Percentiles rank a stretch among this genome's conserved stretches.
Conservation (phyloP, 2,329 filamentous ascomycete genomes). For the Fusarium beomiforme region DNA sequence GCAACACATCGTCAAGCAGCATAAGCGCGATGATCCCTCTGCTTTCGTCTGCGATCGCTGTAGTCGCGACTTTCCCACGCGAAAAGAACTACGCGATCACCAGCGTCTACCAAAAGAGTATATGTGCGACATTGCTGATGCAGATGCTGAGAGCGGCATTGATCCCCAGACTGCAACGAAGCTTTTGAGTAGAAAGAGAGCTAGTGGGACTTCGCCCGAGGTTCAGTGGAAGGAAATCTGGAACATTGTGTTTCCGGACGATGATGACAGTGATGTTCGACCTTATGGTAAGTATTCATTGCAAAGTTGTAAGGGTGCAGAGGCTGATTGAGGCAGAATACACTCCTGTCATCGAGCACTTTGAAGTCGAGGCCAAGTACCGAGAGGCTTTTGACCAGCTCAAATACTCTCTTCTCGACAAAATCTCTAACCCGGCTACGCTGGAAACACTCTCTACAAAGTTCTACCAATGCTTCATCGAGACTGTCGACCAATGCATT, state of each 20-base stretch:
- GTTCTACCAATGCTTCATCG: constrained; percentile 54
- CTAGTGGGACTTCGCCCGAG: constrained; percentile 50
- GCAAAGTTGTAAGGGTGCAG: fast-evolving
- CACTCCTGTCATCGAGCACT: constrained; percentile 54
- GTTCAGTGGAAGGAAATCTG: constrained; percentile 55
- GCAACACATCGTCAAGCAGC: constrained; percentile 56
- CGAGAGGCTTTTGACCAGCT: constrained; percentile 48
- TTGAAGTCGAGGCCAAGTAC: constrained; percentile 50
- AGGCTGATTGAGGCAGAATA: constrained; percentile 45
- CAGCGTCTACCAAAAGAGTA: constrained; percentile 53
- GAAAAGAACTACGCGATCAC: constrained; percentile 53
- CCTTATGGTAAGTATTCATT: constrained; percentile 40
- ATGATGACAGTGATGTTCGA: constrained; percentile 48
- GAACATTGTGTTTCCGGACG: constrained; percentile 55
- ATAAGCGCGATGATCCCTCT: constrained; percentile 54
- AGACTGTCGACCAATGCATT: constrained; percentile 52
- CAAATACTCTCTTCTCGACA: constrained; percentile 48
- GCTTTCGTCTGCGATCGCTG: constrained; percentile 54
- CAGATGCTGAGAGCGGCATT: constrained; percentile 53
- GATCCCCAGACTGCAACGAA: constrained; percentile 54
- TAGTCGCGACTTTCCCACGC: constrained; percentile 51
- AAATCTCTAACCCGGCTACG: constrained; percentile 51
- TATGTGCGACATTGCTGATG: constrained; percentile 55
- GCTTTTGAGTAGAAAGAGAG: constrained; percentile 52
- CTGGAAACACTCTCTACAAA: constrained; percentile 52